phyloP scores from a whole-genome alignment of 345 rosid species.

The Murraya paniculata region DNA sequence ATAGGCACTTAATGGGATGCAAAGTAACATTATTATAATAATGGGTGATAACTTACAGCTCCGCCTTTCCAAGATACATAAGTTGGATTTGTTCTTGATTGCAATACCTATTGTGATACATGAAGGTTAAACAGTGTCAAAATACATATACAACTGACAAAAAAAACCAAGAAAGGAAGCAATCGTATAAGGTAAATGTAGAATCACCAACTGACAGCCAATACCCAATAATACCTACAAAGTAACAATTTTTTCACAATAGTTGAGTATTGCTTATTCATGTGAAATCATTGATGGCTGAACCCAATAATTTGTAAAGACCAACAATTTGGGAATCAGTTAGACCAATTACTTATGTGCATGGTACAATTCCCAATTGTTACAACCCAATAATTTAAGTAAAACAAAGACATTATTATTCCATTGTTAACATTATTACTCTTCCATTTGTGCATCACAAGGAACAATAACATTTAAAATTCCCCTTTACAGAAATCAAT shows the following conservation, averaged over 20 bases:
- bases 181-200: background rate
- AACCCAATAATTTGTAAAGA: background rate
- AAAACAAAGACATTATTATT: background rate
- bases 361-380: background rate
- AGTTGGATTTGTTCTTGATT: slow-evolving; percentile 65
- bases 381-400: background rate
- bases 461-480: background rate
- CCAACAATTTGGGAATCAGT: background rate
- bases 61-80: slow-evolving; percentile 89
- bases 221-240: background rate
- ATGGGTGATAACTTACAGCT: slow-evolving; percentile 48
- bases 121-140: slow-evolving; percentile 21
- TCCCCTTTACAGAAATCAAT: background rate
- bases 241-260: background rate
- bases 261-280: background rate
- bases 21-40: background rate
- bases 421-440: background rate
- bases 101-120: slow-evolving; percentile 55
- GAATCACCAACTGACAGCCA: background rate
- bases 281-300: background rate
- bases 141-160: slow-evolving; percentile 5
- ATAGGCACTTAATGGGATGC: background rate
- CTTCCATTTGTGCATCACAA: background rate
- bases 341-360: background rate
- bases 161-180: background rate